phyloP scores from a whole-genome alignment of 495 filamentous ascomycete genomes.

The Neurospora africana region DNA sequence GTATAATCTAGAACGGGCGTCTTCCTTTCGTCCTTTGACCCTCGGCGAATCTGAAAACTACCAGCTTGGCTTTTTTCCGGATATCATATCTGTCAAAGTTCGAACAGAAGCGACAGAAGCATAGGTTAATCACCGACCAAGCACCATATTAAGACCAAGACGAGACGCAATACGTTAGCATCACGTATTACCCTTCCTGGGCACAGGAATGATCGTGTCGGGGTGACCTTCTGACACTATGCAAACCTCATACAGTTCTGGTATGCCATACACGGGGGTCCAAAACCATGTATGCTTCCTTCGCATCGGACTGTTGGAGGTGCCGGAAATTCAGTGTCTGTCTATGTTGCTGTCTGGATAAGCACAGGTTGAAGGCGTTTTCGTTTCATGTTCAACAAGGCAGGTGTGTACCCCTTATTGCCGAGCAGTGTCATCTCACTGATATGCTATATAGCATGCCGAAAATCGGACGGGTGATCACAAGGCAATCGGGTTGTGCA shows the following conservation, averaged over 20 bases:
- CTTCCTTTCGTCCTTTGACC: background rate
- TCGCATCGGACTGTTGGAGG: background rate
- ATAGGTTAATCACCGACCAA: background rate
- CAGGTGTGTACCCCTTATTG: background rate
- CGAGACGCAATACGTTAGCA: background rate
- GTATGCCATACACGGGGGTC: background rate
- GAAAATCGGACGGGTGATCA: background rate
- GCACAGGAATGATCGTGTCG: background rate
- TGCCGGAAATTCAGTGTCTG: background rate
- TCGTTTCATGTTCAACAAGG: background rate
- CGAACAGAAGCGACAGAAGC: background rate
- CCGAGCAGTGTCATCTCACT: background rate
- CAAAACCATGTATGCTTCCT: background rate
- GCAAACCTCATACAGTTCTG: background rate
- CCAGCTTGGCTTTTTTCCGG: background rate
- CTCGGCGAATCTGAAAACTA: background rate
- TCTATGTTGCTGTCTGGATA: background rate
- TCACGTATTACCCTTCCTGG: background rate
- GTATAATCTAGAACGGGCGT: background rate
- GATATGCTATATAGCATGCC: background rate
- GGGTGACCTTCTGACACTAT: background rate
- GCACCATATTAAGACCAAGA: background rate
- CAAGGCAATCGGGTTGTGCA: conserved; percentile 10
- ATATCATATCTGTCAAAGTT: background rate
- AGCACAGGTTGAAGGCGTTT: background rate